Evolutionary conservation across 2,329 filamentous ascomycete genomes (phyloP), one percentile per base, ranked within the genome.

Genomic region (Colletotrichum sansevieriae): DNA sequence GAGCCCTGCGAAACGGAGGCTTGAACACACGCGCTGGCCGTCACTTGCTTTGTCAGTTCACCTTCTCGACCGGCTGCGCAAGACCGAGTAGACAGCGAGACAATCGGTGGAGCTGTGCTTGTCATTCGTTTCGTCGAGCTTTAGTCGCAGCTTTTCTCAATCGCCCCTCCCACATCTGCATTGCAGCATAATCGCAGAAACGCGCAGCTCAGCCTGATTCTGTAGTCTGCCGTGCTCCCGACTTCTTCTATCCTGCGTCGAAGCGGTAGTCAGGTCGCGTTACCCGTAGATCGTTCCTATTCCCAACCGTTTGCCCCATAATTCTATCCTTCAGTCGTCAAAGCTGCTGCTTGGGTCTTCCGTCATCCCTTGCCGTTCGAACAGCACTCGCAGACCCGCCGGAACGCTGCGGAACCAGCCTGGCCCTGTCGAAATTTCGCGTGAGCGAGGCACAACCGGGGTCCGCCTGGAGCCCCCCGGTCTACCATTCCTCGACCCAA

Each of bases 381-480:
- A 52, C 46, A 65, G 49, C 65, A 63, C 55, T 51, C 37, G 64
- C 51, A 70, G 66, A 68, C 56, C 63, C 49, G 49, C 51, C 61
- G 18, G 35, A 29, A 43, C 61, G 54, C 62, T 60, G 47, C 65
- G 22, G 49, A 55, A 65, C 22, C 47, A 54, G 22, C 65, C 55
- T 59, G 62, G 35, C 65, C 65, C 62, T 68, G 62, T 44, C 47
- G 62, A 68, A 47, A 55, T 47, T 68, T 68, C 33, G 62, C 65
- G 22, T 54, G 67, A 63, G 63, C 41, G 62, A 69, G 66, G 63
- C 64, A 62, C 66, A 56, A 56, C 49, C 57, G 58, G 33, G 56
- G 52, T 8, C n/a, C 25, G 20, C 61, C 33, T 41, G 65, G 62
- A 47, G 60, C 64, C 69, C 74, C 29, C 72, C 70, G 66, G 71